Conservation (phyloP, 2,329 filamentous ascomycete genomes). For the Xylariaceae sp. region DNA sequence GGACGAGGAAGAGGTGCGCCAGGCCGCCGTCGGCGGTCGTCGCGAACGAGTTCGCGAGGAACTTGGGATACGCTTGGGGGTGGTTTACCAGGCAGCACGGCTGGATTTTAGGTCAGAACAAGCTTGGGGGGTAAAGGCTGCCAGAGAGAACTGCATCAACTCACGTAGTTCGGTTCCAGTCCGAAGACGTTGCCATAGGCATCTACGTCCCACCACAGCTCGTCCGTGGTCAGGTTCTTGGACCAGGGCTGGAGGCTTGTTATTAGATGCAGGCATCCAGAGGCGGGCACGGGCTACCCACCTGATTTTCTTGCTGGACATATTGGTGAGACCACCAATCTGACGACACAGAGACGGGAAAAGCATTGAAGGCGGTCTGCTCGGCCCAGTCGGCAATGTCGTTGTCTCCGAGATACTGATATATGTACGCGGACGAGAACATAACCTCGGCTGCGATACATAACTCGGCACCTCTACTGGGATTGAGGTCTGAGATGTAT, state of each 20-base stretch:
- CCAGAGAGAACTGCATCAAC: conserved; percentile 4
- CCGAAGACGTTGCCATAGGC: conserved; percentile 37
- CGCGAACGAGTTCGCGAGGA: conserved; percentile 36
- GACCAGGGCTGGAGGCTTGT: conserved; percentile 28
- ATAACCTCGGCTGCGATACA: conserved; percentile 17
- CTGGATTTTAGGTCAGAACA: no score
- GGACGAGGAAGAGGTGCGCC: conserved; percentile 40
- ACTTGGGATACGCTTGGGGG: conserved; percentile 47
- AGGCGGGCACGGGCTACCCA: conserved; percentile 1
- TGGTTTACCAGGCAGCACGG: conserved; percentile 50
- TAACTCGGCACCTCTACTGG: conserved; percentile 25
- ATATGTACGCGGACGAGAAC: conserved; percentile 17
- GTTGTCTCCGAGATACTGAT: conserved; percentile 18
- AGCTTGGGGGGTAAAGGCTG: no score
- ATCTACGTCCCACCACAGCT: conserved; percentile 37
- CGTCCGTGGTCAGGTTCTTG: conserved; percentile 27
- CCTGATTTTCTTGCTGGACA: conserved; percentile 42
- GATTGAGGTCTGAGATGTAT: conserved; percentile 23
- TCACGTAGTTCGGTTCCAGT: conserved; percentile 37
- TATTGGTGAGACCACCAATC: conserved; percentile 52
- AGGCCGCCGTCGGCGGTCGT: conserved; percentile 32
- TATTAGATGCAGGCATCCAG: no score
- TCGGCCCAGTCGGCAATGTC: conserved; percentile 40
- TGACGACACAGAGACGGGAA: conserved; percentile 40
- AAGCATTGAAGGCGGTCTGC: conserved; percentile 42